Evolutionary conservation across 345 rosid genomes (phyloP).

Genomic region (Cardamine occulta): DNA sequence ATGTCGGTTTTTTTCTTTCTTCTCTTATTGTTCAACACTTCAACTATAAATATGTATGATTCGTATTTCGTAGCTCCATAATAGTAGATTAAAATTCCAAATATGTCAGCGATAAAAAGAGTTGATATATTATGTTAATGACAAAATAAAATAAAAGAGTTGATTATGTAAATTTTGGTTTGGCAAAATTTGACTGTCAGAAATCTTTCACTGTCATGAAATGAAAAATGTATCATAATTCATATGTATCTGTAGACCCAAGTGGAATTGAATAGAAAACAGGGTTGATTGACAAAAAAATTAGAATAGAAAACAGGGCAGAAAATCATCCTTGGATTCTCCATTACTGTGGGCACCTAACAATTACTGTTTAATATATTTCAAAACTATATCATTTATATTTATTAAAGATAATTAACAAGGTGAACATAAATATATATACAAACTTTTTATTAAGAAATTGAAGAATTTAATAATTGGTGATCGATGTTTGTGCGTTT

Average conservation of each 20-base stretch:
- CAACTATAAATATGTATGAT: background rate
- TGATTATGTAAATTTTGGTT: conserved; percentile 8
- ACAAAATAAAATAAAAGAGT: background rate
- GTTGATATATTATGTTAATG: background rate
- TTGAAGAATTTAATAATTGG: conserved; percentile 12
- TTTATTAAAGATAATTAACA: background rate
- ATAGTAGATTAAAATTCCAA: background rate
- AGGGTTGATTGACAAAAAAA: background rate
- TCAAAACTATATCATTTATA: background rate
- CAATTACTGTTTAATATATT: conserved; percentile 17
- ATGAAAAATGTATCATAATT: conserved; percentile 14
- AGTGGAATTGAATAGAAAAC: conserved; percentile 40
- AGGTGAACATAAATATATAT: background rate
- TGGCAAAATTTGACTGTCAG: conserved; percentile 35
- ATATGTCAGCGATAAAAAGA: background rate
- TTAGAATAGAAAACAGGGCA: conserved; percentile 30
- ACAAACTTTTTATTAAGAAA: conserved; percentile 3
- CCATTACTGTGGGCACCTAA: conserved; percentile 39
- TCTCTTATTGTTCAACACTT: background rate
- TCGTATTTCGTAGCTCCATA: background rate
- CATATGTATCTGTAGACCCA: background rate
- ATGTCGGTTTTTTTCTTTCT: background rate
- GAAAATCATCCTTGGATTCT: conserved; percentile 47
- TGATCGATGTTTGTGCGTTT: conserved; percentile 40
- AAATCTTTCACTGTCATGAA: conserved; percentile 23